Base-by-base conservation (phyloP, 164 flowering plant genomes). In the Umbellularia californica region DNA sequence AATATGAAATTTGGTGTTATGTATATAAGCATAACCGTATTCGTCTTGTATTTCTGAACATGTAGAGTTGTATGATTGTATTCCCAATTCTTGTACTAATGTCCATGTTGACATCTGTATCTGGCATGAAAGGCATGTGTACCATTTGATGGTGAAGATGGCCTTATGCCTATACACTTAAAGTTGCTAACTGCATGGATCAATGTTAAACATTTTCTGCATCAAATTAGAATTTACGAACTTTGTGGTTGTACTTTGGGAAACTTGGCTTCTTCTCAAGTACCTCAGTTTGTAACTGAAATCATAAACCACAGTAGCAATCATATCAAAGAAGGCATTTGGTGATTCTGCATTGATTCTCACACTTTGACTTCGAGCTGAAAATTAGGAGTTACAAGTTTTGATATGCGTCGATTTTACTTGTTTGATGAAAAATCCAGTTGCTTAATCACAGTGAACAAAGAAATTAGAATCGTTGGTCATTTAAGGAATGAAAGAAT, bases 401-500 rank as follows among this genome's bases (percentile, higher is more conserved):
- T 55, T 55, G 60, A 55, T 55, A 20, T 55, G 17, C 0, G 13
- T 15, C 7, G 5, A 55, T 15, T 15, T 15, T 3, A 55, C 60
- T 55, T 20, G n/a, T 63, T 63, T 4, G 9, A 63, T 63, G 47
- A 9, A 7, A 22, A 22, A 2, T 28, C 67, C 14, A 64, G 17
- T 64, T 64, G 67, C 67, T 64, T 64, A 64, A 64, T 64, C 67
- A 22, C 17, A 64, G 15, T 1, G 28, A 25, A 23, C 64, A 60
- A 60, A 60, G 24, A 60, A 10, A 60, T 19, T 25, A 24, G 17
- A 13, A 14, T 25, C 2, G 17, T 11, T 64, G 28, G 15, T 64
- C 28, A 23, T 25, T 23, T 11, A 64, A 65, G 14, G 30, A 62
- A 72, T 60, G 28, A 65, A 72, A 72, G 75, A 72, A 64, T 72